Evolutionary conservation across 1,139 yeast species (phyloP).

Genomic region (Protomyces lactucae-debilis): DNA sequence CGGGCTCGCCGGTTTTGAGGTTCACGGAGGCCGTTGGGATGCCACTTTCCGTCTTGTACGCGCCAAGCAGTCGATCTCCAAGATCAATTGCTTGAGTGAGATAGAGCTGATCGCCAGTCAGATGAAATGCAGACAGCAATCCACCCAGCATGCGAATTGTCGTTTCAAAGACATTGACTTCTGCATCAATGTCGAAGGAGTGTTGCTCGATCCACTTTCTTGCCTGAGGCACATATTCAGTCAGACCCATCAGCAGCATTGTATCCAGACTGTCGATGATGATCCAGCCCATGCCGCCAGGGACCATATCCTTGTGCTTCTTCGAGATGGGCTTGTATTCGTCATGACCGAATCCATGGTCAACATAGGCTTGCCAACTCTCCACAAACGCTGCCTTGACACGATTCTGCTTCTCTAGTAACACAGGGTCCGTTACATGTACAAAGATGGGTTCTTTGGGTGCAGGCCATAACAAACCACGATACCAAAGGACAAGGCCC

Average conservation of each 20-base stretch:
- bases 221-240: slow-evolving; percentile 60
- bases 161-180: slow-evolving; percentile 84
- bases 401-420: slow-evolving; percentile 3
- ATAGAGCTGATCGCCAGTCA: slow-evolving; percentile 62
- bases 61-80: slow-evolving; percentile 46
- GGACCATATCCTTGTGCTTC: slow-evolving; percentile 63
- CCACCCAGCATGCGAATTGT: slow-evolving; percentile 95
- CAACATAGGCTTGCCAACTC: slow-evolving; percentile 74
- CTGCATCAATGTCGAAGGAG: slow-evolving; percentile 59
- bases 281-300: slow-evolving; percentile 87
- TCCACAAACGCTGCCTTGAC: slow-evolving; percentile 47
- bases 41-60: slow-evolving; percentile 35
- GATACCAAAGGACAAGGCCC: background rate
- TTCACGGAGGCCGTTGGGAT: slow-evolving; percentile 36
- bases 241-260: slow-evolving; percentile 70
- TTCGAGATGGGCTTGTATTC: slow-evolving; percentile 59
- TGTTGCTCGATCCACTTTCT: slow-evolving; percentile 67
- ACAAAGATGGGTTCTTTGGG: background rate
- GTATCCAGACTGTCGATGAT: slow-evolving; percentile 88
- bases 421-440: background rate
- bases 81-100: slow-evolving; percentile 74
- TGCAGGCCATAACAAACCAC: background rate
- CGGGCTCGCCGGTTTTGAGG: slow-evolving; percentile 53
- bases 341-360: slow-evolving; percentile 80
- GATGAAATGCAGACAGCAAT: slow-evolving; percentile 69